Base-by-base conservation (phyloP, 1,284 basidiomycete species). In the Ustilago tritici region DNA sequence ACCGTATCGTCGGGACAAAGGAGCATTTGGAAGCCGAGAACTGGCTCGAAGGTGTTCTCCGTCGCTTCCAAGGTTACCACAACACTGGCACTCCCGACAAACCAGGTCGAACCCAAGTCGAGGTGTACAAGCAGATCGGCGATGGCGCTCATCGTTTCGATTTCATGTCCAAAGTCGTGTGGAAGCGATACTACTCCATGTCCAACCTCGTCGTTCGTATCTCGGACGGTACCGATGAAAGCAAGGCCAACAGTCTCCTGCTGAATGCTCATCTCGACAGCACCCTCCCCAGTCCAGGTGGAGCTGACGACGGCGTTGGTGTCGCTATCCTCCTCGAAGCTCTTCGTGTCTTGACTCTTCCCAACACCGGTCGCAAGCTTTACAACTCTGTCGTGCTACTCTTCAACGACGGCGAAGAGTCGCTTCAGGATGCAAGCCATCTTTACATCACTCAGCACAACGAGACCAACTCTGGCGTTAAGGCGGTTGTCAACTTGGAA, bases 341-440 rank as follows among this genome's bases (percentile, higher is more conserved):
- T 3, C 65, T 84, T n/a, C 83, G 83, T 47, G 66, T 80, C 49
- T 93, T 97, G 0, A 87, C 98, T 40, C 88, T 93, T 0, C 90
- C 93, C 60, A 92, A 91, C 0, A 90, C 91, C 32, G 88, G 89
- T 53, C 92, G 91, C 91, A 88, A 90, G 12, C 93, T 95, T 0
- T 90, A 90, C 61, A 91, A 95, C 84, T 90, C 94, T 5, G 89
- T 95, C 74, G 90, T 99, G 12, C 95, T 99, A 84, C 88, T 98
- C 70, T 98, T 97, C 89, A 98, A 98, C 83, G 91, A 97, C 72
- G 97, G 93, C 7, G 95, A 99, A 85, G 94, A 96, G 82, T 93
- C 84, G 76, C 83, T 88, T 31, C 95, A 97, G 86, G 95, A 98
- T 82, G 95, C 93, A 0, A 95, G 94, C 0, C 95, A 99, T 86